Evolutionary conservation across 1,284 basidiomycete genomes (phyloP), one percentile per base, ranked within the genome.

Genomic region (Ceratorhiza oryzae-sativae): DNA sequence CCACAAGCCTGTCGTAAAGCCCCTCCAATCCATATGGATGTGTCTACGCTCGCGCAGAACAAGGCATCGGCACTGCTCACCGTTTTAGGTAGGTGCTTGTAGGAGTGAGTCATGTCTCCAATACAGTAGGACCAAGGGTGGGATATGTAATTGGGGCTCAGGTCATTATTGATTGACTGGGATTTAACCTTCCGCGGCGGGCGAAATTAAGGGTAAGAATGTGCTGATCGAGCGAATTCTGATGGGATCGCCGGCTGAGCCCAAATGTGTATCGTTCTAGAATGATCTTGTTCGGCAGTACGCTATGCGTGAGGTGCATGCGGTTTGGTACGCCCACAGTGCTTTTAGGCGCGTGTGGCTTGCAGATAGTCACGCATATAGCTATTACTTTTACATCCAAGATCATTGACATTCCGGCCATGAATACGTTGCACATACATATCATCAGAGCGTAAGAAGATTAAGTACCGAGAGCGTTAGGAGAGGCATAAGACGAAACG

Each of bases 351-450:
- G 42, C 42, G 42, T 8, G 42, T 45, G 42, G 42, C 42, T 45
- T 18, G 6, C 42, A 45, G 6, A 45, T 18, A 45, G n/a, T 8
- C 42, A 45, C 36, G 13, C 6, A n/a, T n/a, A n/a, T n/a, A n/a
- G n/a, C n/a, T n/a, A n/a, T n/a, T n/a, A n/a, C n/a, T n/a, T n/a
- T n/a, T 20, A 58, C 34, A 39, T 41, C 20, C 55, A 10, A 42
- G 27, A 30, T 56, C 56, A 34, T 59, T 41, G 2, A 1, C 5
- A 41, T 59, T 59, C 12, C 3, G 3, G 36, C 13, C 20, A 30
- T 34, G 39, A 13, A 68, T 56, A 20, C 25, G 34, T 59, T 59
- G 42, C 56, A 59, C 9, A 59, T 39, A 42, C 13, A 59, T 59
- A 56, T n/a, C 23, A 18, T 27, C 5, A 42, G 10, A 32, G 6